phyloP scores from a whole-genome alignment of 1,284 basidiomycete genomes.

The Stygiomarasmius scandens region DNA sequence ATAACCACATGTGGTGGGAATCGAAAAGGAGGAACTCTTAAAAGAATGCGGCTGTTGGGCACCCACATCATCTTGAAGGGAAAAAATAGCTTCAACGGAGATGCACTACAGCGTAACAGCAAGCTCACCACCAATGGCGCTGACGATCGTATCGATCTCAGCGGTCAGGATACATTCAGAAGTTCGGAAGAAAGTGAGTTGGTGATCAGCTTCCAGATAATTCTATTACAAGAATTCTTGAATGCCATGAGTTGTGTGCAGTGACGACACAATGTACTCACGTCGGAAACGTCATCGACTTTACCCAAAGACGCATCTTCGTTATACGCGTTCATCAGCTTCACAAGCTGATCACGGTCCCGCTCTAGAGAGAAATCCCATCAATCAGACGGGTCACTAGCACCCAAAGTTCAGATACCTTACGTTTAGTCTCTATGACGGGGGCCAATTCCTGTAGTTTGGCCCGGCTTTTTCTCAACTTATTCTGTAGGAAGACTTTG shows the following conservation, averaged over 20 bases:
- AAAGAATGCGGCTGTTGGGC: constrained; percentile 73
- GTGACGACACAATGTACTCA: constrained; percentile 32
- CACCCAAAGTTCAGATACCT: constrained; percentile 22
- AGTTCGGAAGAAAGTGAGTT: constrained; percentile 55
- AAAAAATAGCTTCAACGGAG: constrained; percentile 8
- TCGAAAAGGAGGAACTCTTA: constrained; percentile 82
- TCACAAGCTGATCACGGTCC: constrained; percentile 57
- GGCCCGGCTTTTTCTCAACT: constrained; percentile 57
- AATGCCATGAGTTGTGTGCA: neutral
- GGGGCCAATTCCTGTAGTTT: constrained; percentile 64
- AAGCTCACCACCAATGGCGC: constrained; percentile 68
- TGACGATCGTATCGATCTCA: constrained; percentile 63
- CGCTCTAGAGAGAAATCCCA: constrained; percentile 40
- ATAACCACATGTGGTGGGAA: constrained; percentile 78
- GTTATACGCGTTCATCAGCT: constrained; percentile 53
- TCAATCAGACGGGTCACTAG: neutral
- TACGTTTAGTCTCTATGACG: constrained; percentile 64
- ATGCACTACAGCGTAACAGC: constrained; percentile 5
- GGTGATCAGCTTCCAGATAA: constrained; percentile 66
- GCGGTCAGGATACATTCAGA: constrained; percentile 57
- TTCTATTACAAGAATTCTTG: constrained; percentile 44
- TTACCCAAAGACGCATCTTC: constrained; percentile 58
- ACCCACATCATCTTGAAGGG: constrained; percentile 66
- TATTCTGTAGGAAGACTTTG: constrained; percentile 79
- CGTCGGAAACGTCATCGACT: constrained; percentile 67